Evolutionary conservation across 179 eudicot species (phyloP).

Genomic region (Beta macrorhiza): DNA sequence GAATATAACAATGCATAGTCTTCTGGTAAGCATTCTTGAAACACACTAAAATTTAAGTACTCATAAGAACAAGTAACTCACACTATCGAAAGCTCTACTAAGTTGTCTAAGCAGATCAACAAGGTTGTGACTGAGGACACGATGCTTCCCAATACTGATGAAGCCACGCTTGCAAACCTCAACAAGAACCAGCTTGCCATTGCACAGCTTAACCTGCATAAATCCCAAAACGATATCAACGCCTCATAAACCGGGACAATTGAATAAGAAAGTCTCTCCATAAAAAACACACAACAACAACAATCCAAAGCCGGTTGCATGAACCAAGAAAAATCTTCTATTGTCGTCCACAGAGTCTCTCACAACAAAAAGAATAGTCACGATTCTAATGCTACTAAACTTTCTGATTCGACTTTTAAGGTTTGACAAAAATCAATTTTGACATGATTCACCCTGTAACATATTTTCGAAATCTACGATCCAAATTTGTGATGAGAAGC

Average conservation of each 20-base stretch:
- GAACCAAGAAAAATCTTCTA: too few relatives aligned
- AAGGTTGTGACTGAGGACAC: conserved; percentile 78
- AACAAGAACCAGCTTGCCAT: conserved; percentile 72
- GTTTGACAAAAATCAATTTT: not conserved
- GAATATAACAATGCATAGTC: not conserved
- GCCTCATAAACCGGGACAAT: not conserved
- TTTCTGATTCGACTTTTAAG: not conserved
- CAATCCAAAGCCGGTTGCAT: too few relatives aligned
- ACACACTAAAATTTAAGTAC: conserved; percentile 10
- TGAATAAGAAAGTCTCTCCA: not conserved
- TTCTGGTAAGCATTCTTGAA: not conserved
- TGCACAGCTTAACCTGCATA: conserved; percentile 87
- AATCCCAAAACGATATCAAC: conserved; percentile 6
- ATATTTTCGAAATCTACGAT: not conserved
- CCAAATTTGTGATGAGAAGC: too few relatives aligned
- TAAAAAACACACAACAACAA: too few relatives aligned
- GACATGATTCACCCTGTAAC: not conserved
- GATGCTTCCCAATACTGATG: conserved; percentile 78
- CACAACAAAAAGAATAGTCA: not conserved
- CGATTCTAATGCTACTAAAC: not conserved
- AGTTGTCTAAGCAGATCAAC: conserved; percentile 89
- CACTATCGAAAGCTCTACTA: conserved; percentile 94
- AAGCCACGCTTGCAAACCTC: conserved; percentile 92
- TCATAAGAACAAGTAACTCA: conserved; percentile 35
- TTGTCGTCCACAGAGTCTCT: not conserved